Conservation (phyloP, 2,329 filamentous ascomycete species). For the Colletotrichum sidae region DNA sequence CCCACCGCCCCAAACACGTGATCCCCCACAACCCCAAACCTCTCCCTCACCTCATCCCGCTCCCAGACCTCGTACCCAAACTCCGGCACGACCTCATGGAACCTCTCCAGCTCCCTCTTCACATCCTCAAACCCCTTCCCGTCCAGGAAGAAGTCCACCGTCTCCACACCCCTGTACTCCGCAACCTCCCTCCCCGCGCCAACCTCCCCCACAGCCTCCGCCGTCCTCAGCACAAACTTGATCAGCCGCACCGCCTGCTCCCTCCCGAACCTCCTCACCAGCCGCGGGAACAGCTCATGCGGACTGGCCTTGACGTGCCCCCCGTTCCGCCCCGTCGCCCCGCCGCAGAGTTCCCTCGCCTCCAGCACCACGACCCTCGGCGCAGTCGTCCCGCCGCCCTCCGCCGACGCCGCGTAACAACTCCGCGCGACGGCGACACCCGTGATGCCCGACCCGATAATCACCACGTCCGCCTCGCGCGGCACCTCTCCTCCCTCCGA, state of each 20-base stretch:
- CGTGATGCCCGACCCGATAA: slow-evolving; percentile 68
- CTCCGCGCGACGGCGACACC: slow-evolving; percentile 53
- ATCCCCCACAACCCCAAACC: slow-evolving; percentile 50
- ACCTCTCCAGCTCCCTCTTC: slow-evolving; percentile 46
- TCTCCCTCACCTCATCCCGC: slow-evolving; percentile 46
- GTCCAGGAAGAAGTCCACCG: slow-evolving; percentile 59
- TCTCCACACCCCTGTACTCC: slow-evolving; percentile 58
- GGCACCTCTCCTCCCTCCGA: slow-evolving; percentile 47
- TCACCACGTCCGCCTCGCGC: slow-evolving; percentile 57
- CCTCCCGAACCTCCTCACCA: slow-evolving; percentile 46
- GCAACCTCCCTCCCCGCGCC: slow-evolving; percentile 49
- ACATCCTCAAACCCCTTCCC: slow-evolving; percentile 48
- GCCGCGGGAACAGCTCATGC: slow-evolving; percentile 53
- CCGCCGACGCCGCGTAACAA: slow-evolving; percentile 38
- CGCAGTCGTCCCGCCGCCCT: too few species aligned
- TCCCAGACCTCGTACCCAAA: slow-evolving; percentile 49
- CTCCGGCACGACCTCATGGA: slow-evolving; percentile 54
- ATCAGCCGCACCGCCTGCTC: slow-evolving; percentile 54
- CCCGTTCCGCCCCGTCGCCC: slow-evolving; percentile 66
- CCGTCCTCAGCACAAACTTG: slow-evolving; percentile 57
- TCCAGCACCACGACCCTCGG: slow-evolving; percentile 60
- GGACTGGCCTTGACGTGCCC: slow-evolving; percentile 61
- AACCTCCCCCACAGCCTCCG: slow-evolving; percentile 52
- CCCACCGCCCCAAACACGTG: slow-evolving; percentile 55
- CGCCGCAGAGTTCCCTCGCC: slow-evolving; percentile 60